A percentile compares a stretch with the other conserved stretches of the same genome.
Evolutionary conservation across 345 rosid genomes (phyloP).

Genomic region (Noccaea caerulescens): DNA sequence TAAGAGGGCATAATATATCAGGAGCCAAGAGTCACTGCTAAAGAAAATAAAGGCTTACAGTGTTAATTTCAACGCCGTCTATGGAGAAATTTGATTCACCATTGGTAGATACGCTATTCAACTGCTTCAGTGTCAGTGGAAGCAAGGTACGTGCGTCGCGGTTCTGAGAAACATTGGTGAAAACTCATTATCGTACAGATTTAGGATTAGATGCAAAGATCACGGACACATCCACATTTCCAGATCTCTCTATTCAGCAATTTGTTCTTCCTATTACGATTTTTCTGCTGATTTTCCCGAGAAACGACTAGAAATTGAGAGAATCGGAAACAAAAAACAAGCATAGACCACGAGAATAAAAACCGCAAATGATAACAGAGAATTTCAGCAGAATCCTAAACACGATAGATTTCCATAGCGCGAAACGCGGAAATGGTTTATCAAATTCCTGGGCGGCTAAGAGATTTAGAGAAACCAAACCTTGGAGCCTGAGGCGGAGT

Average conservation of each 20-base stretch:
- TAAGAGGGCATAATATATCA: background rate
- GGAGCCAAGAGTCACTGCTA: background rate
- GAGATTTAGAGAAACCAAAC: slow-evolving; percentile 43
- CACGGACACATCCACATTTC: background rate
- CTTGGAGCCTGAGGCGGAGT: slow-evolving; percentile 54
- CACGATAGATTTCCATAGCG: slow-evolving; percentile 12
- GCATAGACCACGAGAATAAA: background rate
- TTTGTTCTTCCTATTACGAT: background rate
- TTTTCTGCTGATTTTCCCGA: slow-evolving; percentile 12
- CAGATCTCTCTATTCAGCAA: slow-evolving; percentile 1
- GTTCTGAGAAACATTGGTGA: slow-evolving; percentile 48
- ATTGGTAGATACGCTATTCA: slow-evolving; percentile 50
- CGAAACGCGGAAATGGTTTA: slow-evolving; percentile 1
- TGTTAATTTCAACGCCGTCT: slow-evolving; percentile 67
- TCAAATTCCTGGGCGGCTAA: background rate
- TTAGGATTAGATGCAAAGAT: slow-evolving; percentile 9
- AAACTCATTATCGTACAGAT: slow-evolving; percentile 5
- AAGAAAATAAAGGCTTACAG: slow-evolving; percentile 47
- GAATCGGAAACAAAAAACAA: slow-evolving; percentile 5
- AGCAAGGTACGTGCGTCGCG: slow-evolving; percentile 61
- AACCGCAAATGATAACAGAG: background rate
- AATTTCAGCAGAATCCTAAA: slow-evolving; percentile 7
- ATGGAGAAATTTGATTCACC: slow-evolving; percentile 58
- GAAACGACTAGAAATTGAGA: slow-evolving; percentile 26
- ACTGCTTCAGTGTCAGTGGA: slow-evolving; percentile 74